Base-by-base conservation (phyloP, 257 asterid genomes). In the Jacaranda copaia region DNA sequence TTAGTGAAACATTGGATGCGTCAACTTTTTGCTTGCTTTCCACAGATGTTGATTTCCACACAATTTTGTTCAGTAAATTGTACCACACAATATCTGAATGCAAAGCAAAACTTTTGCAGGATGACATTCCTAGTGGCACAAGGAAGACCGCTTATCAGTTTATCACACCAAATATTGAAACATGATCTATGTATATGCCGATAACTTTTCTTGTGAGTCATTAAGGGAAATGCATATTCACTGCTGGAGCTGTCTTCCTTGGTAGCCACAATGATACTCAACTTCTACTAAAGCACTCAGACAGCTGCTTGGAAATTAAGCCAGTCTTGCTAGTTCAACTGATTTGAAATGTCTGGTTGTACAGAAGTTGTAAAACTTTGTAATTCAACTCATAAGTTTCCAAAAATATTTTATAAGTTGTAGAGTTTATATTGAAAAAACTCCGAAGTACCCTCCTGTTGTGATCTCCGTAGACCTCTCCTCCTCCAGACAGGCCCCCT, bases 211-310 rank as follows among this genome's bases (percentile, higher is more conserved):
- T n/a, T 93, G 97, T 6, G 96, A 93, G 49, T 60, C 98, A 0
- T 80, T 92, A 19, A 77, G 97, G 32, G 73, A 94, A 92, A 80
- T 97, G 97, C 6, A 81, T 92, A 10, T 92, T 92, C 87, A 81
- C 92, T 16, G 97, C 97, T 9, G 98, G 98, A 53, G 97, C 98
- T 8, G 97, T 90, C 32, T 92, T 92, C 52, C 32, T 92, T 88
- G 77, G 86, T 88, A 32, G 94, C 88, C 19, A 94, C 94, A 0
- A 94, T 92, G 98, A 70, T 81, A 87, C 88, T 92, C 74, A 89
- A 92, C 39, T 76, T 89, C 51, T 92, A 91, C 81, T 15, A 89
- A 78, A 84, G 97, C 97, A 78, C 80, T 73, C 91, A 85, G 67
- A 83, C 92, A 0, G 89, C 93, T 70, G 89, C 93, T 70, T 87